phyloP scores from a whole-genome alignment of 2,329 filamentous ascomycete species.

The Apiospora koreana region DNA sequence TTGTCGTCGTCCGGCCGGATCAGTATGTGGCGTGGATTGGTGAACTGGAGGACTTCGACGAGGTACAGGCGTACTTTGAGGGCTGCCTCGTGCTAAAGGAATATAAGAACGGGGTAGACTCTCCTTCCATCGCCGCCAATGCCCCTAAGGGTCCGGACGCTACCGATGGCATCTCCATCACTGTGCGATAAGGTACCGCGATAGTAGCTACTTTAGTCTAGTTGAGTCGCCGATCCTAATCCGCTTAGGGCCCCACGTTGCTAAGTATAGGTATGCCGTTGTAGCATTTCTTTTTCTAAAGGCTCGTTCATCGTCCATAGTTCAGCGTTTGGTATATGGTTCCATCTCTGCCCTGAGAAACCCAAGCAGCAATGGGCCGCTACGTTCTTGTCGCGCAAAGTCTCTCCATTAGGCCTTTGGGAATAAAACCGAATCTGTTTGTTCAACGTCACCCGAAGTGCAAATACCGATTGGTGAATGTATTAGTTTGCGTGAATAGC shows the following conservation, averaged over 20 bases:
- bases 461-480: background rate
- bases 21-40: slow-evolving; percentile 59
- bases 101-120: background rate
- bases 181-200: background rate
- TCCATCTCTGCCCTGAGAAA: background rate
- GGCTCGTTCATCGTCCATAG: too few relatives aligned
- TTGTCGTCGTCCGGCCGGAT: slow-evolving; percentile 65
- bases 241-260: background rate
- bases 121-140: background rate
- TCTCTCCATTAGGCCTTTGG: background rate
- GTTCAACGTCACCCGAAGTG: background rate
- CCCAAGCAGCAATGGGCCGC: background rate
- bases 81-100: slow-evolving; percentile 25
- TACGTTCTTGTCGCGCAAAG: background rate
- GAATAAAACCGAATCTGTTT: background rate
- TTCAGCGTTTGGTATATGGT: background rate
- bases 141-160: background rate
- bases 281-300: background rate
- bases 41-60: slow-evolving; percentile 37
- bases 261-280: background rate
- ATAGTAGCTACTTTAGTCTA: too few relatives aligned
- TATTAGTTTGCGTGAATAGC: background rate
- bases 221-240: background rate
- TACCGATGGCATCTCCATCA: background rate
- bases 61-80: slow-evolving; percentile 36